A percentile compares a stretch with the other conserved stretches of the same genome.
Conservation (phyloP, 1,284 basidiomycete genomes). For the Volvariella surrecta region DNA sequence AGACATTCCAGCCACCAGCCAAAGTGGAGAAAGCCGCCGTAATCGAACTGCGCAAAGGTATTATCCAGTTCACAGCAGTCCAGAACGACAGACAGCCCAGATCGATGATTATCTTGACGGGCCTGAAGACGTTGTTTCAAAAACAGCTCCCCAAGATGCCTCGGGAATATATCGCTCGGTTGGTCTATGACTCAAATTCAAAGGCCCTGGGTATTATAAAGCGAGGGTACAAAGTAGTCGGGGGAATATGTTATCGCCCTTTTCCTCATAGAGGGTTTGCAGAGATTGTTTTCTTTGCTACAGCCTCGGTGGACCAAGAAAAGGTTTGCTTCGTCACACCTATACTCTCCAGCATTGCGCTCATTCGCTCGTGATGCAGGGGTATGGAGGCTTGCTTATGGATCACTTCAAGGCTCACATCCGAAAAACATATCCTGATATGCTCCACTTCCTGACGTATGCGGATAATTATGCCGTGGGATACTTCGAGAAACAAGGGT, state of each 20-base stretch:
- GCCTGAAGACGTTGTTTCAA: slow-evolving; percentile 95
- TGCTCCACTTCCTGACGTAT: slow-evolving; percentile 96
- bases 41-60: slow-evolving; percentile 73
- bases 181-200: slow-evolving; percentile 92
- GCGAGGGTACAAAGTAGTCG: slow-evolving; percentile 91
- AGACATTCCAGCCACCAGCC: slow-evolving; percentile 30
- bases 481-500: slow-evolving; percentile 99
- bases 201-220: slow-evolving; percentile 94
- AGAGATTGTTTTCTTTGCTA: slow-evolving; percentile 99
- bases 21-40: slow-evolving; percentile 74
- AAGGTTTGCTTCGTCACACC: slow-evolving; percentile 58
- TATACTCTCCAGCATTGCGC: background rate
- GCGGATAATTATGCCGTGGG: slow-evolving; percentile 99
- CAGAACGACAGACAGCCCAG: slow-evolving; percentile 76
- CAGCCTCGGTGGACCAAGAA: slow-evolving; percentile 93
- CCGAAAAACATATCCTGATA: slow-evolving; percentile 66
- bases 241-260: slow-evolving; percentile 95
- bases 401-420: slow-evolving; percentile 98
- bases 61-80: slow-evolving; percentile 85
- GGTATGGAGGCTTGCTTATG: slow-evolving; percentile 98
- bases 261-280: slow-evolving; percentile 94
- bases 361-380: slow-evolving; percentile 37
- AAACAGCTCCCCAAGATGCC: slow-evolving; percentile 99
- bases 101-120: slow-evolving; percentile 82
- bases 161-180: slow-evolving; percentile 93